Evolutionary conservation across 177 flowering plant species (phyloP).

Genomic region (Vitis hybrid): DNA sequence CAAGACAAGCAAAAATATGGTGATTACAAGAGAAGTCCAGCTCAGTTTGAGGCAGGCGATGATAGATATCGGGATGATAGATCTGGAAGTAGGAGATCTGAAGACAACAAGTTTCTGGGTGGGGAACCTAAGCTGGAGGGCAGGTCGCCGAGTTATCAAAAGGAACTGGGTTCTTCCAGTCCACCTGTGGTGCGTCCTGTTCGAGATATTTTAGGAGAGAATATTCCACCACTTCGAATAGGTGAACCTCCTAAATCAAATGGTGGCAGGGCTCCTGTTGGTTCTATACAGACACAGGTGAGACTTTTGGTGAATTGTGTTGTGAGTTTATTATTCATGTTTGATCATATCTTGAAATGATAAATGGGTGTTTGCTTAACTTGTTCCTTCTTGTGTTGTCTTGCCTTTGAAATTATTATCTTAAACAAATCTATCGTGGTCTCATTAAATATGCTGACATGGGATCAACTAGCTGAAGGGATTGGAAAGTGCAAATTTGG

Average conservation of each 20-base stretch:
- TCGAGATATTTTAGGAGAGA: conserved; percentile 85
- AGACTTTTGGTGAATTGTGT: conserved; percentile 6
- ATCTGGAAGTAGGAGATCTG: conserved; percentile 64
- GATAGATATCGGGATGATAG: conserved; percentile 92
- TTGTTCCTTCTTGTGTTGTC: neutral
- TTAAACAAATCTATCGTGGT: too few species aligned
- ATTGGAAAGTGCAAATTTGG: too few species aligned
- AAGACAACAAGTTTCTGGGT: conserved; percentile 32
- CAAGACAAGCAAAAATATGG: conserved; percentile 49
- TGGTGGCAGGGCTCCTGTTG: conserved; percentile 49
- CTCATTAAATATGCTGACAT: too few species aligned
- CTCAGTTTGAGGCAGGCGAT: conserved; percentile 66
- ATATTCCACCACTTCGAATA: conserved; percentile 70
- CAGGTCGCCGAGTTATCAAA: conserved; percentile 69
- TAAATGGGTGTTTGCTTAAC: too few species aligned
- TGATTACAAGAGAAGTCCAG: conserved; percentile 69
- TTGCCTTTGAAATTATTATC: too few species aligned
- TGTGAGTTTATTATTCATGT: too few species aligned
- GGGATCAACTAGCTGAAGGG: too few species aligned
- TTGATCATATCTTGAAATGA: too few species aligned
- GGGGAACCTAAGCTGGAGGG: conserved; percentile 59
- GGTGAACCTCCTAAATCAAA: conserved; percentile 80
- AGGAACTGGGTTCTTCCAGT: conserved; percentile 48
- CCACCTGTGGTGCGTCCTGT: conserved; percentile 87
- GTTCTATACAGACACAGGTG: conserved; percentile 50